Evolutionary conservation across 176 grass and related monocot genomes (phyloP).

Genomic region (Metroxylon sagu): DNA sequence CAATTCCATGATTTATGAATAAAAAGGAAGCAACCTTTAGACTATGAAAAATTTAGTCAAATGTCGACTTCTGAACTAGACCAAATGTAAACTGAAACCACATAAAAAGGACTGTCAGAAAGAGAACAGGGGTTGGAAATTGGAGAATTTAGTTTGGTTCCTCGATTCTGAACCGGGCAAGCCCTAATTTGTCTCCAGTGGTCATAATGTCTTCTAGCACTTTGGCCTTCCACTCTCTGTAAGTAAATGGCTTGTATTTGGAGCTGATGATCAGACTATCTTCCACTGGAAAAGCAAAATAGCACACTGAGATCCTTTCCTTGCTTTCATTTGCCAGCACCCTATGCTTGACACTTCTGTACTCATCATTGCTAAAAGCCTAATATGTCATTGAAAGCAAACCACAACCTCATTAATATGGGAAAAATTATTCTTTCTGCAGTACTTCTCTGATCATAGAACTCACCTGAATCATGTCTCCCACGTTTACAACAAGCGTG

Average conservation of each 20-base stretch:
- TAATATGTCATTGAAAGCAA: background rate
- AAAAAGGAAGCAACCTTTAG: too few relatives aligned
- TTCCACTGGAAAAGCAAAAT: constrained; percentile 60
- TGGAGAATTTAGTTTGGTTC: too few relatives aligned
- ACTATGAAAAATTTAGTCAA: too few relatives aligned
- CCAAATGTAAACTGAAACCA: too few relatives aligned
- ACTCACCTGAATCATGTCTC: constrained; percentile 55
- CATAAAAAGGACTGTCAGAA: too few relatives aligned
- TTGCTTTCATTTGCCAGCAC: constrained; percentile 27
- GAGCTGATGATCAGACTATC: constrained; percentile 27
- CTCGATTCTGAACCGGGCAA: constrained; percentile 40
- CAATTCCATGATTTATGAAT: too few relatives aligned
- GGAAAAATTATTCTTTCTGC: background rate
- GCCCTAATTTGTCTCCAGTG: constrained; percentile 51
- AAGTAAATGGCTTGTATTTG: constrained; percentile 47
- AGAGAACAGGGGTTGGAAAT: too few relatives aligned
- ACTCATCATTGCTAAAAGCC: constrained; percentile 51
- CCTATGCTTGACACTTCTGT: constrained; percentile 48
- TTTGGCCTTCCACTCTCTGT: constrained; percentile 53
- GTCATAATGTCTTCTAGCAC: constrained; percentile 59
- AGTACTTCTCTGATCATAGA: background rate
- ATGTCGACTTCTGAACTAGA: too few relatives aligned
- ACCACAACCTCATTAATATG: background rate
- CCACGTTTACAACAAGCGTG: constrained; percentile 55
- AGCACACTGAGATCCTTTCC: constrained; percentile 62